Base-by-base conservation (phyloP, 768 basidiomycete genomes). In the Agaricus blazei region DNA sequence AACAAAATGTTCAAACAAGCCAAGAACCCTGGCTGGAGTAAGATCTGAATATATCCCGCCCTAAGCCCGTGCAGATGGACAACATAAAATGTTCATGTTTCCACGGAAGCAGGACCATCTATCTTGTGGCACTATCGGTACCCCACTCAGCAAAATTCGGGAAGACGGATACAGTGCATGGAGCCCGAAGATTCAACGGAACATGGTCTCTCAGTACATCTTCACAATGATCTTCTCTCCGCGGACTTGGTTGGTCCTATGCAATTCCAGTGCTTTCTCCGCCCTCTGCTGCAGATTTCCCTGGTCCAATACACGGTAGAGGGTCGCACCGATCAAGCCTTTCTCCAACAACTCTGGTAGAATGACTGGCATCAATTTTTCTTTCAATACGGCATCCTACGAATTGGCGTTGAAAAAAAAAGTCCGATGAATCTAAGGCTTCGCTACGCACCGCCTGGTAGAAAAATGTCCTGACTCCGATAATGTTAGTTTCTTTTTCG, bases 191-290 rank as follows among this genome's bases (percentile, higher is more conserved):
- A 34, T 34, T 34, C 1, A 7, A 4, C 1, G 11, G 7, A 8
- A 41, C 23, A 8, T n/a, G n/a, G 11, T 1, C 34, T 3, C 24
- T 51, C 45, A 57, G 11, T 40, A 46, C 11, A 77, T 63, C 58
- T 74, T 74, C 0, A 81, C 69, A 1, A 81, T 63, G 1, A 78
- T 68, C 55, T 81, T 82, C 64, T 80, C 76, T 26, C 79, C 79
- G 38, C 74, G 78, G 45, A 80, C 64, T 63, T 75, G 71, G 58
- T 78, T 78, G 36, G 74, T 69, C 48, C 77, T 71, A 40, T 81
- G 56, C 38, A 81, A 58, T 48, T 77, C 72, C 41, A 81, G 59
- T 0, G 75, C 80, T n/a, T 55, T 60, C 14, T 63, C 67, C 0
- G 75, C 72, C 24, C 79, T 68, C 29, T 77, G 73, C 51, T 70